A percentile compares a stretch with the other conserved stretches of the same genome.
These are phyloP conservation scores for Helianthus tuberosus DNA, from an alignment of 129 eudicot species.

Conservation along the genomic window DNA sequence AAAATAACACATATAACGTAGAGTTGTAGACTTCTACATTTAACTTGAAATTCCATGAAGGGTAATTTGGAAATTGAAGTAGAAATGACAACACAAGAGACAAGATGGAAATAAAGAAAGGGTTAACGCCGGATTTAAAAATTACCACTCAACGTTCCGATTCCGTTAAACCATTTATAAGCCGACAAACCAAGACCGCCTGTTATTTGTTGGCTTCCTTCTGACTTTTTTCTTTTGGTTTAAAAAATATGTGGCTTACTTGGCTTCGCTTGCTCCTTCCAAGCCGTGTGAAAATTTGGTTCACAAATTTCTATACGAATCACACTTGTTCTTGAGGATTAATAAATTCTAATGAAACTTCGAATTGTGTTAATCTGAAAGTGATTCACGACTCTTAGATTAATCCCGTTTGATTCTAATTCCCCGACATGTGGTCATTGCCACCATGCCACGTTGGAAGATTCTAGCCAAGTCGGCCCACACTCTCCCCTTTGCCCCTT, in stretches of 20 bases:
- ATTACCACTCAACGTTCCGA: slow-evolving; percentile 46
- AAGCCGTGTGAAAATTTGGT: no score
- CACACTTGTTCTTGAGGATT: no score
- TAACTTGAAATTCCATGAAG: not conserved
- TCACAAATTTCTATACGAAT: no score
- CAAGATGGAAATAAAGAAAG: slow-evolving; percentile 29
- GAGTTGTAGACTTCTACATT: no score
- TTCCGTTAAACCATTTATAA: slow-evolving; percentile 43
- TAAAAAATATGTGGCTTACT: not conserved
- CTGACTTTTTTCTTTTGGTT: slow-evolving; percentile 22
- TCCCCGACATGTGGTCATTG: no score
- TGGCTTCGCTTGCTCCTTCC: not conserved
- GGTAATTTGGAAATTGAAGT: slow-evolving; percentile 16
- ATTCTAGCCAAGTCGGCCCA: no score
- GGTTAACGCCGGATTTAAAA: slow-evolving; percentile 38
- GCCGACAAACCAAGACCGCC: slow-evolving; percentile 43
- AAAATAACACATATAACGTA: not conserved
- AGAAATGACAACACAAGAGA: slow-evolving; percentile 37
- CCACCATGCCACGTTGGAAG: no score
- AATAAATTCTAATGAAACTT: no score
- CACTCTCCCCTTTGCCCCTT: no score
- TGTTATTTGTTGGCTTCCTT: slow-evolving; percentile 43
- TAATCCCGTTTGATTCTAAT: no score
- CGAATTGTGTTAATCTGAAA: no score
- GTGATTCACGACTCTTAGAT: no score